These are phyloP conservation scores for Zymoseptoria brevis DNA, from an alignment of 2,329 filamentous ascomycete genomes.

Conservation along the genomic window DNA sequence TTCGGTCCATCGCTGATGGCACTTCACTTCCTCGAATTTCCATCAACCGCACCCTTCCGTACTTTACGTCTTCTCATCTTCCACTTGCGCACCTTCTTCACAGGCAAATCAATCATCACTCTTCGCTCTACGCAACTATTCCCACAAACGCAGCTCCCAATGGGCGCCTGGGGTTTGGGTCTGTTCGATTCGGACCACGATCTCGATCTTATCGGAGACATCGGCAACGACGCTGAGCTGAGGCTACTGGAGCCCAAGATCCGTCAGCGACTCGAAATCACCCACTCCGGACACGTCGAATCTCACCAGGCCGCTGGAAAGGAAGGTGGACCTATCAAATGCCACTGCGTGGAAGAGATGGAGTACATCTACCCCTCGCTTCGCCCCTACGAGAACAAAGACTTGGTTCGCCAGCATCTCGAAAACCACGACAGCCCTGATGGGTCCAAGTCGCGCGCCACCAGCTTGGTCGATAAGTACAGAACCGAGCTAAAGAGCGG, in stretches of 20 bases:
- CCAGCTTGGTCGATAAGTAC: neutral
- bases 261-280: neutral
- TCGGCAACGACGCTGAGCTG: slow-evolving; percentile 3
- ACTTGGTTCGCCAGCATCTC: neutral
- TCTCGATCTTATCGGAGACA: slow-evolving; percentile 2
- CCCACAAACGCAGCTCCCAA: neutral
- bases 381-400: neutral
- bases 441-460: neutral
- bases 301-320: neutral
- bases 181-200: slow-evolving; percentile 16
- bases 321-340: neutral
- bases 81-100: neutral
- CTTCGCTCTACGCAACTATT: neutral
- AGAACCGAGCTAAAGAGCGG: neutral
- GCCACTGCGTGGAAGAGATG: neutral
- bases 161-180: slow-evolving; percentile 8
- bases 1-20: no score
- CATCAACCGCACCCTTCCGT: no score
- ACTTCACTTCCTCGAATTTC: no score
- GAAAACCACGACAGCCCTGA: neutral
- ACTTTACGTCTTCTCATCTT: neutral
- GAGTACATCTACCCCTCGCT: neutral
- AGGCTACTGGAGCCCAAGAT: neutral
- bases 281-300: neutral
- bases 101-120: neutral